Percentiles rank a stretch among this genome's conserved stretches.
phyloP scores from a whole-genome alignment of 805 yeast species.

The Lipomyces sp. region DNA sequence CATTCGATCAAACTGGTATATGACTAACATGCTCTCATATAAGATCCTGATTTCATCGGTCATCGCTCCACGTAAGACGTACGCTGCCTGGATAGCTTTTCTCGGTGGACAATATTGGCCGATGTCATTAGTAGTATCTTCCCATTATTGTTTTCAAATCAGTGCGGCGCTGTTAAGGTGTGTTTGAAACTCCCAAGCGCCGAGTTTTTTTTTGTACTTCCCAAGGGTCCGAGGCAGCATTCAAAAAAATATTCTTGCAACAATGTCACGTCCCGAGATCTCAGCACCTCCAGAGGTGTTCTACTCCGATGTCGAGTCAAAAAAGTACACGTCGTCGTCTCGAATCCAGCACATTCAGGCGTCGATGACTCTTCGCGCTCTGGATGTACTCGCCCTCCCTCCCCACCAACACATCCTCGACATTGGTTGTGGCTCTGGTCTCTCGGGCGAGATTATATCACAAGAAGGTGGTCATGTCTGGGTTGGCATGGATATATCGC shows the following conservation, averaged over 20 bases:
- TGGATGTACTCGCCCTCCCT: constrained; percentile 81
- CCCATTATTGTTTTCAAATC: too few relatives aligned
- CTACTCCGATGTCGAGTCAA: constrained; percentile 87
- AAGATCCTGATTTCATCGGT: too few relatives aligned
- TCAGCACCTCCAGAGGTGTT: constrained; percentile 50
- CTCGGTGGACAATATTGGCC: too few relatives aligned
- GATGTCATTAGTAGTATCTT: too few relatives aligned
- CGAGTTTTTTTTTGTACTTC: too few relatives aligned
- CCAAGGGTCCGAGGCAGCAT: too few relatives aligned
- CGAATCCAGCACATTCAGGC: constrained; percentile 99
- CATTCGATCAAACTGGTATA: too few relatives aligned
- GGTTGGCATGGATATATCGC: constrained; percentile 96
- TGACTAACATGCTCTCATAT: too few relatives aligned
- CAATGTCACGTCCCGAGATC: constrained; percentile 38
- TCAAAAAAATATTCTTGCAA: not conserved
- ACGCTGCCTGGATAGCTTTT: too few relatives aligned
- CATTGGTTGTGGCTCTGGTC: constrained; percentile 96
- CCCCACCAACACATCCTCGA: constrained; percentile 74
- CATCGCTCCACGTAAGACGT: too few relatives aligned
- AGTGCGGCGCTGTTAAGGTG: too few relatives aligned
- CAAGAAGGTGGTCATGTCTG: constrained; percentile 88
- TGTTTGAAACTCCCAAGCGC: too few relatives aligned
- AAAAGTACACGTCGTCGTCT: constrained; percentile 87
- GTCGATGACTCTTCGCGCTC: constrained; percentile 91
- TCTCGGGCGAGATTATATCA: constrained; percentile 89